Evolutionary conservation across 768 basidiomycete species (phyloP).

Genomic region (Boletus reticuloceps): DNA sequence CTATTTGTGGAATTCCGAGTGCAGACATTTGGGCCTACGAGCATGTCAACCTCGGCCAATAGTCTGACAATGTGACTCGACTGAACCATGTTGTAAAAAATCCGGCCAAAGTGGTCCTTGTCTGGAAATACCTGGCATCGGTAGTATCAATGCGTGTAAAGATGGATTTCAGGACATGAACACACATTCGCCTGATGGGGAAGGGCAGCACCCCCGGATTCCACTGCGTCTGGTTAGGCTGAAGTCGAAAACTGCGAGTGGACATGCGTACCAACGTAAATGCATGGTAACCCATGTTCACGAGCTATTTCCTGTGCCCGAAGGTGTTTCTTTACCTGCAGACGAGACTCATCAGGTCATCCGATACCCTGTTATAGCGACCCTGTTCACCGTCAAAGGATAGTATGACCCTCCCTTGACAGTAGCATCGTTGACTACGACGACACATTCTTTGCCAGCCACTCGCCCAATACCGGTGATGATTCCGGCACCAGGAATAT

Average conservation of each 20-base stretch:
- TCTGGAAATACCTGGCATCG: slow-evolving; percentile 83
- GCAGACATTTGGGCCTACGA: slow-evolving; percentile 91
- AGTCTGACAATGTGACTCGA: background rate
- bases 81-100: slow-evolving; percentile 93
- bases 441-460: slow-evolving; percentile 77
- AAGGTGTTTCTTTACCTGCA: slow-evolving; percentile 89
- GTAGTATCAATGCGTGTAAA: background rate
- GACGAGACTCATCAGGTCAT: background rate
- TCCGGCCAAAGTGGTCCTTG: slow-evolving; percentile 92
- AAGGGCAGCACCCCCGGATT: slow-evolving; percentile 90
- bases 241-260: background rate
- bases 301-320: slow-evolving; percentile 93
- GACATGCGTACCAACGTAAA: slow-evolving; percentile 75
- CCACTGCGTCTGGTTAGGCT: slow-evolving; percentile 50
- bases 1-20: slow-evolving; percentile 86
- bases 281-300: slow-evolving; percentile 85
- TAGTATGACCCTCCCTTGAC: slow-evolving; percentile 94
- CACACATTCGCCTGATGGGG: slow-evolving; percentile 83
- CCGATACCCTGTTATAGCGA: background rate
- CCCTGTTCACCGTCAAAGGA: slow-evolving; percentile 65
- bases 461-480: slow-evolving; percentile 85
- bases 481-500: slow-evolving; percentile 85
- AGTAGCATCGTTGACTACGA: slow-evolving; percentile 93
- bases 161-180: background rate
- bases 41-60: slow-evolving; percentile 7